Evolutionary conservation across 352 stramenopile species (phyloP).

Genomic region (Pythium aristosporum): DNA sequence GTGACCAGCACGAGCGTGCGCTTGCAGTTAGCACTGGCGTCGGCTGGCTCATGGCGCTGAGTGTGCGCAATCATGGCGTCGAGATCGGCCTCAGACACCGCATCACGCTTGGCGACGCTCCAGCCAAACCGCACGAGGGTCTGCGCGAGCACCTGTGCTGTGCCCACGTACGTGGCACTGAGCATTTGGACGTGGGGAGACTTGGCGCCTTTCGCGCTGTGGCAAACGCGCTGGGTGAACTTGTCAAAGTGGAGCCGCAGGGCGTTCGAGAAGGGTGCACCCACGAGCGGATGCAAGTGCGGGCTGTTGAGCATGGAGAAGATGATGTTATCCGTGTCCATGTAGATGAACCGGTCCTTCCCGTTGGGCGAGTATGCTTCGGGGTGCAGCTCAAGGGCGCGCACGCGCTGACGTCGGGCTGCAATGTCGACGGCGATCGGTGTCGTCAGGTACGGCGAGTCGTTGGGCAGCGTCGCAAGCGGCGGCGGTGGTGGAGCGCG

Average conservation of each 20-base stretch:
- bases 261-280: constrained; percentile 15
- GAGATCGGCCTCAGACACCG: neutral
- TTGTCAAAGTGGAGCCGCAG: constrained; percentile 19
- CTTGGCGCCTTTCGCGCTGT: constrained; percentile 7
- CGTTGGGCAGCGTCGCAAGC: neutral
- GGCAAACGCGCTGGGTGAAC: constrained; percentile 19
- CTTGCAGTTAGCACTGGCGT: constrained; percentile 5
- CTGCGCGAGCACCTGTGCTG: constrained; percentile 12
- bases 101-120: constrained; percentile 10
- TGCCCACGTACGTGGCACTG: constrained; percentile 11
- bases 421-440: constrained; percentile 6
- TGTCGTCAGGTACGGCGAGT: constrained; percentile 4
- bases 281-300: constrained; percentile 15
- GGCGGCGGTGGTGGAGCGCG: constrained; percentile 3
- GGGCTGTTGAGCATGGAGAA: constrained; percentile 23
- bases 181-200: constrained; percentile 10
- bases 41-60: neutral
- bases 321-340: constrained; percentile 24
- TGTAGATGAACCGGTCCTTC: constrained; percentile 18
- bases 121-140: constrained; percentile 17
- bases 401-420: constrained; percentile 4
- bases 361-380: neutral
- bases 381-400: neutral
- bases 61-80: neutral
- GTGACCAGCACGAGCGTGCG: constrained; percentile 18